Evolutionary conservation across 495 filamentous ascomycete species (phyloP).

Genomic region (Aspergillus nidulans): DNA sequence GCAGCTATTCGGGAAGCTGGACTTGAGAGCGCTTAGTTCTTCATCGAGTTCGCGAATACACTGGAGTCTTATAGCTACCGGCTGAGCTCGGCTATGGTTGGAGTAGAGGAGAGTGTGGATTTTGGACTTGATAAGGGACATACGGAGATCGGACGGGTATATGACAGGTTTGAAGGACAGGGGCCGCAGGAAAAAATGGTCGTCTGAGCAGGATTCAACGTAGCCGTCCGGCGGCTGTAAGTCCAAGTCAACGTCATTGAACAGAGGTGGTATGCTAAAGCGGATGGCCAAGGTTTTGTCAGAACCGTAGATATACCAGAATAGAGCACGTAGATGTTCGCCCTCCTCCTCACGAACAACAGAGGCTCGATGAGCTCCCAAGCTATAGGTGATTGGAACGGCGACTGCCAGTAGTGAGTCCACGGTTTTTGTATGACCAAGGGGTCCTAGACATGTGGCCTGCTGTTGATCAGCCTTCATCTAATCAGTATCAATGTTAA

Average conservation of each 20-base stretch:
- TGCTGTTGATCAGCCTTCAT: background rate
- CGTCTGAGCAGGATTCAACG: slow-evolving; percentile 14
- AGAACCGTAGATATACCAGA: slow-evolving; percentile 34
- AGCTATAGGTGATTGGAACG: slow-evolving; percentile 18
- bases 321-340: slow-evolving; percentile 28
- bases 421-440: slow-evolving; percentile 20
- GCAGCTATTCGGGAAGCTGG: slow-evolving; percentile 16
- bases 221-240: slow-evolving; percentile 25
- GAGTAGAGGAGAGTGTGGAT: slow-evolving; percentile 26
- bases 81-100: slow-evolving; percentile 4
- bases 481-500: background rate
- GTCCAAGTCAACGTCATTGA: slow-evolving; percentile 31
- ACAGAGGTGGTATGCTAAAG: slow-evolving; percentile 21
- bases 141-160: slow-evolving; percentile 26
- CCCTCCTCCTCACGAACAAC: background rate
- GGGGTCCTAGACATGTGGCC: slow-evolving; percentile 21
- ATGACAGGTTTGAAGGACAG: slow-evolving; percentile 22
- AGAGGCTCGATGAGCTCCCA: slow-evolving; percentile 16
- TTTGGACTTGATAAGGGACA: slow-evolving; percentile 27
- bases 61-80: slow-evolving; percentile 22
- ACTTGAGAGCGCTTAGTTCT: slow-evolving; percentile 22
- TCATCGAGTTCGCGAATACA: slow-evolving; percentile 26
- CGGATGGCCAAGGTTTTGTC: slow-evolving; percentile 34
- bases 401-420: slow-evolving; percentile 22
- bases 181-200: slow-evolving; percentile 21